phyloP scores from a whole-genome alignment of 179 eudicot species.

The Patellifolia procumbens region DNA sequence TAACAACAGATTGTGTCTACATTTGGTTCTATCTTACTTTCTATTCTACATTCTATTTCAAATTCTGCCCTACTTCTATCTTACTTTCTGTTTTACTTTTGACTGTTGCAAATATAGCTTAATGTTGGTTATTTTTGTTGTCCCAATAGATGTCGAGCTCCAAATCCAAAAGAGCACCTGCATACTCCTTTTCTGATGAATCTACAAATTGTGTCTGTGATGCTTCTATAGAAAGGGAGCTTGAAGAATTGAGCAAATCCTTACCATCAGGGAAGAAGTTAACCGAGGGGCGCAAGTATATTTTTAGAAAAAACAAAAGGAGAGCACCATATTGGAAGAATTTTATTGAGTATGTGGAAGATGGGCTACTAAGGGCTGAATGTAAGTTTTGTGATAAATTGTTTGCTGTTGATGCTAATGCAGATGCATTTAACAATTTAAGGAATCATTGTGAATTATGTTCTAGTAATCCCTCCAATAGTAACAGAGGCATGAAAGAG shows the following conservation, averaged over 20 bases:
- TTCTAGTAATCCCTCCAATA: background rate
- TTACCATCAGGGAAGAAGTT: background rate
- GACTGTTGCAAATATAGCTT: too few species aligned
- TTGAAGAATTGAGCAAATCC: background rate
- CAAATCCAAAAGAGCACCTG: too few species aligned
- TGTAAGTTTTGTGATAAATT: background rate
- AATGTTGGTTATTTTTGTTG: too few species aligned
- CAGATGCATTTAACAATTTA: background rate
- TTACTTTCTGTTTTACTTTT: too few species aligned
- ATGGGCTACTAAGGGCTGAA: background rate
- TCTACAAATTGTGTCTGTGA: too few species aligned
- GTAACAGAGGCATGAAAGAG: background rate
- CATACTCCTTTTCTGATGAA: too few species aligned
- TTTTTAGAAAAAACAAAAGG: background rate
- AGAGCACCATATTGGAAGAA: background rate
- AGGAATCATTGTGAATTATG: background rate
- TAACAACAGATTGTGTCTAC: too few species aligned
- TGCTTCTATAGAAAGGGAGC: too few species aligned
- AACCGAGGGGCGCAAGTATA: background rate
- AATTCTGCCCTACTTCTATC: too few species aligned
- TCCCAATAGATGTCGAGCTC: too few species aligned
- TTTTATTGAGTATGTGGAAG: conserved; percentile 6
- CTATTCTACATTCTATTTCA: too few species aligned
- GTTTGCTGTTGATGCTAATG: background rate
- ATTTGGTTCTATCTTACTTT: too few species aligned